Percentiles rank a stretch among this genome's conserved stretches.
Evolutionary conservation across 805 yeast genomes (phyloP).

Genomic region (Candida railenensis): DNA sequence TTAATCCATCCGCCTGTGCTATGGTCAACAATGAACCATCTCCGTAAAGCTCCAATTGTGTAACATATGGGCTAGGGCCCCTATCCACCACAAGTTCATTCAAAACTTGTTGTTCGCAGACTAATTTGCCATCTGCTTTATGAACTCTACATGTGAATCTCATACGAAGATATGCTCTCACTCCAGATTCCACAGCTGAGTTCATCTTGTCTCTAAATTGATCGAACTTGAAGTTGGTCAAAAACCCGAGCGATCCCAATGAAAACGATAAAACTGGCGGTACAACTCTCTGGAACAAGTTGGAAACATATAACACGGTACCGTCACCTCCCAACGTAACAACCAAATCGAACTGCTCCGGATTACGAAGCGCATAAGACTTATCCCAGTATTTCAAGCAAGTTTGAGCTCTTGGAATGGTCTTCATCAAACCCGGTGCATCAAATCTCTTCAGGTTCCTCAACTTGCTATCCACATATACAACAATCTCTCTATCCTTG

Average conservation of each 20-base stretch:
- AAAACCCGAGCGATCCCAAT: constrained; percentile 42
- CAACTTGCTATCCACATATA: constrained; percentile 75
- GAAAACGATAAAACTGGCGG: constrained; percentile 47
- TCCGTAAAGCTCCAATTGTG: constrained; percentile 86
- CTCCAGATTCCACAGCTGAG: constrained; percentile 65
- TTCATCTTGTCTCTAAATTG: constrained; percentile 61
- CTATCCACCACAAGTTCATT: constrained; percentile 90
- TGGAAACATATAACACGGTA: constrained; percentile 43
- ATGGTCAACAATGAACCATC: constrained; percentile 82
- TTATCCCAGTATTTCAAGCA: constrained; percentile 70
- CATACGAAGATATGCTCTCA: constrained; percentile 77
- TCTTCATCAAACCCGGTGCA: constrained; percentile 48
- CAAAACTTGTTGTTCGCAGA: constrained; percentile 72
- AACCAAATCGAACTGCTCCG: constrained; percentile 44
- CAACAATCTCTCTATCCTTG: constrained; percentile 35
- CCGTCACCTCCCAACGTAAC: constrained; percentile 48
- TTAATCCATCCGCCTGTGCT: constrained; percentile 92
- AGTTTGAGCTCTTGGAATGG: constrained; percentile 44
- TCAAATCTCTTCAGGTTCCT: constrained; percentile 63
- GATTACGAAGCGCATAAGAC: constrained; percentile 45
- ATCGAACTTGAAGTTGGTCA: constrained; percentile 79
- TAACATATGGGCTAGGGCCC: constrained; percentile 91
- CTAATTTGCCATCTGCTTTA: constrained; percentile 48
- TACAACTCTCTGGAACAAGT: constrained; percentile 43
- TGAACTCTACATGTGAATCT: constrained; percentile 79